Conservation (phyloP, 2,329 filamentous ascomycete species). For the Penicillium sp. region DNA sequence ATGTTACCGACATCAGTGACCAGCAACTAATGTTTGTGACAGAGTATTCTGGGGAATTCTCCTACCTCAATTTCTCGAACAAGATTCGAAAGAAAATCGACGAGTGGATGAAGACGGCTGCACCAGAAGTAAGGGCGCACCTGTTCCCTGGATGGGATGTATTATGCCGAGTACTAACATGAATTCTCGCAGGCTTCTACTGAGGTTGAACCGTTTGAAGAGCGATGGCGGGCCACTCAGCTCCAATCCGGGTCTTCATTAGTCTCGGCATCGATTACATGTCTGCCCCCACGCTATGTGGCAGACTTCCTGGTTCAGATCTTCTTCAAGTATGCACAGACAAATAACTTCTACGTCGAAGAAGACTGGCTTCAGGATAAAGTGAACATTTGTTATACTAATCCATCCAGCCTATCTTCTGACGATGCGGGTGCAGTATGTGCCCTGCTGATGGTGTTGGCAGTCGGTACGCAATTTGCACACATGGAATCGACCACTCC, state of each 20-base stretch:
- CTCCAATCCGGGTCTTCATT: conserved; percentile 43
- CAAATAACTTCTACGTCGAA: conserved; percentile 48
- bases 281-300: conserved; percentile 47
- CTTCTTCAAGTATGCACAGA: conserved; percentile 48
- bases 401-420: conserved; percentile 35
- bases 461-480: conserved; percentile 48
- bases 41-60: conserved; percentile 51
- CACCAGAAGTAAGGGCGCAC: conserved; percentile 34
- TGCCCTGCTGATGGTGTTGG: conserved; percentile 46
- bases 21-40: not conserved
- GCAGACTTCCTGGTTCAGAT: conserved; percentile 46
- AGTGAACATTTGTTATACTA: conserved; percentile 40
- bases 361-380: conserved; percentile 45
- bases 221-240: conserved; percentile 46
- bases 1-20: not conserved
- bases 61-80: conserved; percentile 48
- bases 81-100: conserved; percentile 47
- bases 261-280: conserved; percentile 41
- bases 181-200: conserved; percentile 30
- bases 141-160: not conserved
- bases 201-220: conserved; percentile 43
- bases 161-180: conserved; percentile 6
- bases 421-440: conserved; percentile 46
- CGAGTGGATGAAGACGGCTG: conserved; percentile 43
- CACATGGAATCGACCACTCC: conserved; percentile 43